Base-by-base conservation (phyloP, 805 yeast genomes). In the Metschnikowia hibisci region DNA sequence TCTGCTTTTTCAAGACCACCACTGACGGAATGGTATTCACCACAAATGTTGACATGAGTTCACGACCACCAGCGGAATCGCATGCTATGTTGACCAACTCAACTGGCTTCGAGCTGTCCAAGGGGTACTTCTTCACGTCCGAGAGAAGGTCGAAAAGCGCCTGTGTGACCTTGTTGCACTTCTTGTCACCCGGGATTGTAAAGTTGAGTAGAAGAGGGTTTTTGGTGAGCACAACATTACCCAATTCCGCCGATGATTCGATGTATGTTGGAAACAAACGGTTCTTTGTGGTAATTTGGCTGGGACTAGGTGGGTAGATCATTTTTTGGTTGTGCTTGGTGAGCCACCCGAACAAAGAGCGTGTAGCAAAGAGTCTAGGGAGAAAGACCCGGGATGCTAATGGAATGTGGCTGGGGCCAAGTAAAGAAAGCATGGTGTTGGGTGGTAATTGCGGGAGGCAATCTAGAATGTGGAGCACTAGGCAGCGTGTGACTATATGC, bases 121-220 rank as follows among this genome's bases (percentile, higher is more conserved):
- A 49, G 8, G 63, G 63, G 45, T 53, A 60, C 48, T 45, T 48
- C 13, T 48, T 44, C 12, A 49, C 30, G 34, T 57, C 57, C 34
- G 59, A 49, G 30, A 60, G 52, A 7, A 56, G 32, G 33, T 58
- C 35, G 80, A 75, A 81, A 46, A 87, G 64, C 2, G 81, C 74
- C 15, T 78, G 77, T 1, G 91, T 83, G 30, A 84, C 71, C 46
- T 73, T 72, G 56, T 83, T 80, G 47, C 84, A 79, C 18, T 74
- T 67, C 3, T 74, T 67, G 52, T 84, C 87, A 8, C 87, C 87
- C n/a, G 62, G 66, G 33, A 77, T 67, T 1, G 89, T 84, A 64
- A 87, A 87, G 60, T 87, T 83, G 54, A 86, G 68, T 35, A 87
- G 61, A 43, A 85, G 62, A 1, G 95, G 93, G 33, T 75, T 73